These are phyloP conservation scores for Fusarium nodosum DNA, from an alignment of 2,329 filamentous ascomycete genomes.

Conservation along the genomic window DNA sequence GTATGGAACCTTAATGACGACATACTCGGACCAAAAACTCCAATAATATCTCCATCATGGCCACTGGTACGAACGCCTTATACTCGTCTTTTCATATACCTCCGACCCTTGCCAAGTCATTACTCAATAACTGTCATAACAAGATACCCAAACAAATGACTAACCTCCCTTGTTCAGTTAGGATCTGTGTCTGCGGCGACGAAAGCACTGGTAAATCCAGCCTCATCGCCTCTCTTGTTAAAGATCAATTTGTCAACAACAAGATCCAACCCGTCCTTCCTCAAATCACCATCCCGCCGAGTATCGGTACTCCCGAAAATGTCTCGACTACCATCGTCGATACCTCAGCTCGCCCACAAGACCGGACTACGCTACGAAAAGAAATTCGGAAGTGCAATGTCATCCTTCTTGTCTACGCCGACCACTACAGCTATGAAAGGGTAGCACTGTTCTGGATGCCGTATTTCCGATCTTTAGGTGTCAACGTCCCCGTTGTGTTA, in stretches of 20 bases:
- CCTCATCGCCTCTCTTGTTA: slow-evolving; percentile 94
- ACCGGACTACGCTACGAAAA: slow-evolving; percentile 88
- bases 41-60: slow-evolving; percentile 44
- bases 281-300: slow-evolving; percentile 94
- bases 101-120: slow-evolving; percentile 1
- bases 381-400: slow-evolving; percentile 98
- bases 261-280: slow-evolving; percentile 96
- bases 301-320: slow-evolving; percentile 93
- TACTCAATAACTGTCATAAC: slow-evolving; percentile 6
- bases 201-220: slow-evolving; percentile 96
- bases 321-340: slow-evolving; percentile 98
- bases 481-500: slow-evolving; percentile 96
- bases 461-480: slow-evolving; percentile 96
- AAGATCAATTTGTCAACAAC: slow-evolving; percentile 94
- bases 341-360: slow-evolving; percentile 93
- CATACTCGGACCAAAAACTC: slow-evolving; percentile 37
- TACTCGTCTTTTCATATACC: slow-evolving; percentile 14
- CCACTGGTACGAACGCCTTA: slow-evolving; percentile 43
- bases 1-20: slow-evolving; percentile 42
- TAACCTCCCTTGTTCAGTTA: slow-evolving; percentile 65
- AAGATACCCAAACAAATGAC: slow-evolving; percentile 13
- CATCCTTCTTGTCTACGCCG: slow-evolving; percentile 95
- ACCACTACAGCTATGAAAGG: slow-evolving; percentile 98
- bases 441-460: slow-evolving; percentile 99
- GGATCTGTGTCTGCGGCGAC: slow-evolving; percentile 96